phyloP scores from a whole-genome alignment of 1,139 yeast genomes.

The Debaryomyces udenii region DNA sequence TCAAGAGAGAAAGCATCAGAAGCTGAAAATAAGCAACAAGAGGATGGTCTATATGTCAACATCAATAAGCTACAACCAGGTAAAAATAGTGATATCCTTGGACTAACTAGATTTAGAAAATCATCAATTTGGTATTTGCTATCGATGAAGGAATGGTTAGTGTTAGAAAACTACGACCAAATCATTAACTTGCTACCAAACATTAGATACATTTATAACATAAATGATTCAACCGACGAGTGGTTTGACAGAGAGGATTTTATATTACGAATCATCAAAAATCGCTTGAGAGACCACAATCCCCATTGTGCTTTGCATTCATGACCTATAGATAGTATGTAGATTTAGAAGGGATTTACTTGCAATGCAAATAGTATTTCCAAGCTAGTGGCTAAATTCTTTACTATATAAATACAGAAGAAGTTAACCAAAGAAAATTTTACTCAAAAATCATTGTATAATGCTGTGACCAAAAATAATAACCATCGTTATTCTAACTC shows the following conservation, averaged over 20 bases:
- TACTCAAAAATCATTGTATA: background rate
- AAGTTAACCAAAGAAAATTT: background rate
- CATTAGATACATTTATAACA: constrained; percentile 26
- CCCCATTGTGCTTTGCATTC: background rate
- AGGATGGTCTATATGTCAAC: constrained; percentile 39
- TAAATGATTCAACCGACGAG: constrained; percentile 21
- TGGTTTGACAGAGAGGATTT: constrained; percentile 44
- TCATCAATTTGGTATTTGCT: constrained; percentile 79
- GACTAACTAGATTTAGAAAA: constrained; percentile 67
- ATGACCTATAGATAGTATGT: constrained; percentile 2
- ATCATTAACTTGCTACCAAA: constrained; percentile 28
- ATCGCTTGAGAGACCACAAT: constrained; percentile 15
- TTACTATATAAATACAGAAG: background rate
- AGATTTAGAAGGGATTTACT: background rate
- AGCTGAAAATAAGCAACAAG: constrained; percentile 19
- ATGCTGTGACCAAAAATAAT: background rate
- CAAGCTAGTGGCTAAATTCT: background rate
- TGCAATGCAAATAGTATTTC: background rate
- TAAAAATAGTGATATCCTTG: constrained; percentile 42
- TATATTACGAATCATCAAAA: constrained; percentile 35
- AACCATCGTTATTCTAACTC: constrained; percentile 33
- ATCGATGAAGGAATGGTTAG: constrained; percentile 75
- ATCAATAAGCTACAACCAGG: constrained; percentile 40
- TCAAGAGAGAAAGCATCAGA: constrained; percentile 2
- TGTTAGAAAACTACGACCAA: constrained; percentile 31